A percentile compares a stretch with the other conserved stretches of the same genome.
Conservation (phyloP, 306 rosid species). For the Astragalus glycyphyllos region DNA sequence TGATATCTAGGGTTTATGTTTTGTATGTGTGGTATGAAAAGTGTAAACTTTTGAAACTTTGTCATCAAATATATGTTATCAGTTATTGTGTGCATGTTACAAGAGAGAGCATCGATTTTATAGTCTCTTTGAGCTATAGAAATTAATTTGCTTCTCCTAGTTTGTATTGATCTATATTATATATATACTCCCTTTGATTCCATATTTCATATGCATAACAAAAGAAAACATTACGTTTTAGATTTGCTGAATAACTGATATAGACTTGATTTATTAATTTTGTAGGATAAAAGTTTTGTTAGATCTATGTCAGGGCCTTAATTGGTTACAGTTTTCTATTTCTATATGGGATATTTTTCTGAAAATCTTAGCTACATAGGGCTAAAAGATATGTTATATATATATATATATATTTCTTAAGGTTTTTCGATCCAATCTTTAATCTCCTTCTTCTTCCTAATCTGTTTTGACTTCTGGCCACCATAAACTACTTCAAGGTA, state of each 20-base stretch:
- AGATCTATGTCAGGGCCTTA: constrained; percentile 36
- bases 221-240: too few relatives aligned
- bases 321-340: constrained; percentile 7
- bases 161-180: constrained; percentile 23
- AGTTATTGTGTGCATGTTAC: too few relatives aligned
- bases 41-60: constrained; percentile 25
- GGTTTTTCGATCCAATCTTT: too few relatives aligned
- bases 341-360: neutral
- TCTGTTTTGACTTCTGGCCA: neutral
- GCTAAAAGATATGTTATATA: neutral
- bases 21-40: constrained; percentile 26
- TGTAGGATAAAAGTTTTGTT: neutral
- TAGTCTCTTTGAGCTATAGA: neutral
- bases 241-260: too few relatives aligned
- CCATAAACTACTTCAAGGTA: neutral
- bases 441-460: neutral
- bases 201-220: too few relatives aligned
- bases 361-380: neutral
- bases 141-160: constrained; percentile 21
- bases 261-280: neutral
- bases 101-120: neutral
- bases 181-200: too few relatives aligned
- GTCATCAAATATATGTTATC: constrained; percentile 9
- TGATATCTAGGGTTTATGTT: constrained; percentile 44
- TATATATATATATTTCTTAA: too few relatives aligned